Percentiles rank a stretch among this genome's conserved stretches.
phyloP scores from a whole-genome alignment of 2,329 filamentous ascomycete species.

The Monilinia aucupariae region DNA sequence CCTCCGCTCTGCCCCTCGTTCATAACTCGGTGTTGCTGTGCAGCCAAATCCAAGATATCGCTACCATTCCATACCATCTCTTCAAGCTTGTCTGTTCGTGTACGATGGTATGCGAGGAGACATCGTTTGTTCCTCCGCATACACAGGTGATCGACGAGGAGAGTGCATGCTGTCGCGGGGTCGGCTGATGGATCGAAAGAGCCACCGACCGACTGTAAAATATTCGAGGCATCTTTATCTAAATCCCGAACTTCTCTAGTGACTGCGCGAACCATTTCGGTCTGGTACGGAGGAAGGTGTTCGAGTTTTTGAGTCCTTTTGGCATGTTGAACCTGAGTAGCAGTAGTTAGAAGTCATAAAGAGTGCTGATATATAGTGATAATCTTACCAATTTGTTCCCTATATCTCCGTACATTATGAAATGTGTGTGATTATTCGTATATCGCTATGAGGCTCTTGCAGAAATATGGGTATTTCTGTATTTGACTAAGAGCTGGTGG shows the following conservation, averaged over 20 bases:
- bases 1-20: slow-evolving; percentile 34
- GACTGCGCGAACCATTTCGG: slow-evolving; percentile 81
- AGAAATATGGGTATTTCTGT: background rate
- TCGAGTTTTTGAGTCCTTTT: slow-evolving; percentile 86
- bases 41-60: slow-evolving; percentile 69
- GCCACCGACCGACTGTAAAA: slow-evolving; percentile 51
- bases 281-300: slow-evolving; percentile 85
- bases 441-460: background rate
- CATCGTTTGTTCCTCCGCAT: slow-evolving; percentile 97
- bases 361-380: background rate
- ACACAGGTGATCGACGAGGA: slow-evolving; percentile 88
- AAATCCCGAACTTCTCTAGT: slow-evolving; percentile 90
- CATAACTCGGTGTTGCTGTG: slow-evolving; percentile 45
- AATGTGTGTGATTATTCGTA: background rate
- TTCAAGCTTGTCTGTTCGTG: slow-evolving; percentile 84
- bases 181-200: slow-evolving; percentile 83
- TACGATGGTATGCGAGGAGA: slow-evolving; percentile 87
- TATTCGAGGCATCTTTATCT: slow-evolving; percentile 73
- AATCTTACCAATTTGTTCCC: slow-evolving; percentile 59
- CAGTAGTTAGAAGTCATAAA: slow-evolving; percentile 12
- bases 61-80: slow-evolving; percentile 88
- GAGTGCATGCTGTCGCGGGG: slow-evolving; percentile 76
- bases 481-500: background rate
- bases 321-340: slow-evolving; percentile 76
- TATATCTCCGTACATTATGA: slow-evolving; percentile 62